Percentiles rank a stretch among this genome's conserved stretches.
Conservation (phyloP, 1,284 basidiomycete genomes). For the Rhodotorula sp. region DNA sequence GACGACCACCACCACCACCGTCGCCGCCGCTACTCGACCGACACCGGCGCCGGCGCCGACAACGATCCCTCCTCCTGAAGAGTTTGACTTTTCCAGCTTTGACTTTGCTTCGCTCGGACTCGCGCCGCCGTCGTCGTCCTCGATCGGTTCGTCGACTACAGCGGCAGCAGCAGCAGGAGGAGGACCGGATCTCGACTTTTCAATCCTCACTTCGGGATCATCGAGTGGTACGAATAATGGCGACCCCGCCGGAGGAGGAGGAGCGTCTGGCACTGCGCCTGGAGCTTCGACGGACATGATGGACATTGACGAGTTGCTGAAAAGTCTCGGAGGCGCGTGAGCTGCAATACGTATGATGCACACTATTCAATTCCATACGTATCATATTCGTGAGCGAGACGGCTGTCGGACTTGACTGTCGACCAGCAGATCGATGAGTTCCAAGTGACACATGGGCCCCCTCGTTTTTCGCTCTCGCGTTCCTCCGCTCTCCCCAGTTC, state of each 20-base stretch:
- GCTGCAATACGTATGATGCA: too few species aligned
- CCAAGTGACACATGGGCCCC: too few species aligned
- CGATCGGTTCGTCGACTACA: neutral
- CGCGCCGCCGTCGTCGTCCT: neutral
- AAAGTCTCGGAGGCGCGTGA: conserved; percentile 9
- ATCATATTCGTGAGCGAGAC: too few species aligned
- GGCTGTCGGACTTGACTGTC: too few species aligned
- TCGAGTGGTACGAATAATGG: too few species aligned
- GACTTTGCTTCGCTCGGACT: neutral
- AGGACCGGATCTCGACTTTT: neutral
- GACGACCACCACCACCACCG: neutral
- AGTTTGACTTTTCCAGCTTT: neutral
- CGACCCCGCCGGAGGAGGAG: neutral
- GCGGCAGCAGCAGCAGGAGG: neutral
- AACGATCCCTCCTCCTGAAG: neutral
- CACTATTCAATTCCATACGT: too few species aligned
- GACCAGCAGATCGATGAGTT: too few species aligned
- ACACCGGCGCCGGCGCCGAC: neutral
- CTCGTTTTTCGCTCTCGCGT: too few species aligned
- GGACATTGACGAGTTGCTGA: conserved; percentile 19
- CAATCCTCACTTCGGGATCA: neutral
- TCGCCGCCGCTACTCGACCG: neutral
- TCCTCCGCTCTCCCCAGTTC: neutral
- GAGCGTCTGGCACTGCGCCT: neutral
- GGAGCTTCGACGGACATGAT: neutral